Evolutionary conservation across 78 protist species (phyloP).

Genomic region (Guillardia theta): DNA sequence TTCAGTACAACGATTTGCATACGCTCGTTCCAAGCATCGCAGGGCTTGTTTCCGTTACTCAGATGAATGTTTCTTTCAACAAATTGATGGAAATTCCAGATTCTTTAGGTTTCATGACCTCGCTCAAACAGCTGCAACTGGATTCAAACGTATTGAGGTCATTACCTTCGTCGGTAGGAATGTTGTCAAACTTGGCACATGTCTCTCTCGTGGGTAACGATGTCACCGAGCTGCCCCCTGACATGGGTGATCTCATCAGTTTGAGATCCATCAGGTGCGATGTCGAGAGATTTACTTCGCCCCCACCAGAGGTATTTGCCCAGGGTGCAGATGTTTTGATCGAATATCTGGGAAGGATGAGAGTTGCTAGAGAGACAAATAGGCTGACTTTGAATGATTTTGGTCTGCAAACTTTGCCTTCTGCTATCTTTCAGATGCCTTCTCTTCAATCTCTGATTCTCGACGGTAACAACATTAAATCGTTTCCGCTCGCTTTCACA

Average conservation of each 20-base stretch:
- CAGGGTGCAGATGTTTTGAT: not conserved
- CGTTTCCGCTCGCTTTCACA: not conserved
- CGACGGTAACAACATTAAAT: not conserved
- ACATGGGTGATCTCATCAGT: not conserved
- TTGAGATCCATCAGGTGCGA: not conserved
- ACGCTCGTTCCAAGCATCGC: not conserved
- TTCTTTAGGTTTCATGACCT: not conserved
- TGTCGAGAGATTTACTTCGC: not conserved
- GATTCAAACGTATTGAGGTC: not conserved
- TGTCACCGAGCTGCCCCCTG: not conserved
- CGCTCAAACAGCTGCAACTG: not conserved
- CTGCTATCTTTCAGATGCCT: not conserved
- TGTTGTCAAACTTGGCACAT: not conserved
- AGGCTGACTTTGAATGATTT: not conserved
- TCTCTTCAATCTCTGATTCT: not conserved
- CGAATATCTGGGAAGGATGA: not conserved
- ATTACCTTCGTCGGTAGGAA: not conserved
- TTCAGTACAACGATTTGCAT: constrained; percentile 2
- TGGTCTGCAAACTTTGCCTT: not conserved
- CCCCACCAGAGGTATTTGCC: not conserved
- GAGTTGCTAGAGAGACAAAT: not conserved
- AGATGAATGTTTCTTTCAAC: not conserved
- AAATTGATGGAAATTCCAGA: not conserved
- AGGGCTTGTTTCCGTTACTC: not conserved
- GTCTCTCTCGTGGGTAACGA: not conserved